phyloP scores from a whole-genome alignment of 768 basidiomycete genomes.

The Rhizopogon salebrosus region DNA sequence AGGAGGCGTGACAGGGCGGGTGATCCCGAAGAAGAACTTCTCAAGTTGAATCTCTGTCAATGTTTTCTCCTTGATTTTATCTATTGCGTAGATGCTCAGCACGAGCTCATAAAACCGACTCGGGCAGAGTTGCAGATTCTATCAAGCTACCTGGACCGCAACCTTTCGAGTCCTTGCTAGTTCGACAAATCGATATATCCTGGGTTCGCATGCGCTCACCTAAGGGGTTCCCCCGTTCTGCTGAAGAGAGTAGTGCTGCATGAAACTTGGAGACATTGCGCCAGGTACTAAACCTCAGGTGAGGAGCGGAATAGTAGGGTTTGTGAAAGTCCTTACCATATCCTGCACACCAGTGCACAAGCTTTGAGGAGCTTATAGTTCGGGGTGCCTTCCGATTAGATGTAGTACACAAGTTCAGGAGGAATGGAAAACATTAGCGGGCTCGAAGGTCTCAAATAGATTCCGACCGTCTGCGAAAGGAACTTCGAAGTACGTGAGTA shows the following conservation, averaged over 20 bases:
- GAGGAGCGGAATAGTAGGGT: slow-evolving; percentile 22
- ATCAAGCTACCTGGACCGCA: too few species aligned
- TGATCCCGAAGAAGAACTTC: slow-evolving; percentile 39
- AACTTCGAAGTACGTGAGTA: too few species aligned
- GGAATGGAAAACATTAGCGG: too few species aligned
- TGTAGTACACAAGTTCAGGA: slow-evolving; percentile 23
- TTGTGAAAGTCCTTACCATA: slow-evolving; percentile 25
- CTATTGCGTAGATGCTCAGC: slow-evolving; percentile 19
- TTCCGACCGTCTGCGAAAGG: too few species aligned
- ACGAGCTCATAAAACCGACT: slow-evolving; percentile 30
- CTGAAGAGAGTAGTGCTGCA: slow-evolving; percentile 13
- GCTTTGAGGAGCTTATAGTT: slow-evolving; percentile 16
- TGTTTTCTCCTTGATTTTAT: slow-evolving; percentile 21
- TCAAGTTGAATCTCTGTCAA: slow-evolving; percentile 28
- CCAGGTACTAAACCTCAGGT: slow-evolving; percentile 2
- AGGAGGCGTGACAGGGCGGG: slow-evolving; percentile 40
- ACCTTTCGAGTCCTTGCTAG: too few species aligned
- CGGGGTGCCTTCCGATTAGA: slow-evolving; percentile 9
- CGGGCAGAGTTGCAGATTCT: slow-evolving; percentile 21
- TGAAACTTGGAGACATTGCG: slow-evolving; percentile 9
- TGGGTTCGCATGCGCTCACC: slow-evolving; percentile 18
- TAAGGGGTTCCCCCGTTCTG: slow-evolving; percentile 9
- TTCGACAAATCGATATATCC: slow-evolving; percentile 1
- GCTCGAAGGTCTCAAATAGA: too few species aligned
- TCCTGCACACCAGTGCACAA: slow-evolving; percentile 22